Evolutionary conservation across 73 alveolate species (phyloP), one percentile per base, ranked within the genome.

Genomic region (Paramecium sonneborni): DNA sequence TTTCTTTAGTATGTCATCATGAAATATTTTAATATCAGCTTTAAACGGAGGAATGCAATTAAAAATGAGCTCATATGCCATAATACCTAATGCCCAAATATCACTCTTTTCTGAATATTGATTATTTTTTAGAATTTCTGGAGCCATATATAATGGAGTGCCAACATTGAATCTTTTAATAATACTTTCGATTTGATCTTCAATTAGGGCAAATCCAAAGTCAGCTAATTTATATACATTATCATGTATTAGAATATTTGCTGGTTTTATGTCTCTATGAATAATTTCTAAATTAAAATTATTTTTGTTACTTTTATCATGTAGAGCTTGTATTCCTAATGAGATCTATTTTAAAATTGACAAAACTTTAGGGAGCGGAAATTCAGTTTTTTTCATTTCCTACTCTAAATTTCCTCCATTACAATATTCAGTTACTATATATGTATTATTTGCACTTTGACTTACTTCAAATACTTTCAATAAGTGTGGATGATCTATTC

Each of bases 121-220:
- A 35, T 93, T 95, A 9, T 23, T 67, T 6, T 18, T 23, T 26
- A 93, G 30, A 26, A 92, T 93, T 48, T 93, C 96, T 11, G 96
- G 96, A 14, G 96, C 96, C 96, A 93, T 93, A 35, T 70, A 92
- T 18, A 93, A 24, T 4, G 96, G 96, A 55, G 95, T 92, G 7
- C 90, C 90, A 2, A 44, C 90, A 44, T 46, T 79, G 26, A 74
- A 74, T 37, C 38, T 28, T 21, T 39, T 74, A 26, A 74, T 39
- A 5, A 37, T 74, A 38, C 87, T 74, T 34, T 74, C 87, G 12
- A 74, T 14, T 74, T 39, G 37, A 39, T 37, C 87, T 3, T 74
- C 87, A 12, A 37, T 39, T 21, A 74, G 3, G 0, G 87, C 87
- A 39, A 74, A 74, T 6, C 87, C 87, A 18, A 74, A 74, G 26